Conservation (phyloP, 2,329 filamentous ascomycete species). For the Penicillium oxalicum region DNA sequence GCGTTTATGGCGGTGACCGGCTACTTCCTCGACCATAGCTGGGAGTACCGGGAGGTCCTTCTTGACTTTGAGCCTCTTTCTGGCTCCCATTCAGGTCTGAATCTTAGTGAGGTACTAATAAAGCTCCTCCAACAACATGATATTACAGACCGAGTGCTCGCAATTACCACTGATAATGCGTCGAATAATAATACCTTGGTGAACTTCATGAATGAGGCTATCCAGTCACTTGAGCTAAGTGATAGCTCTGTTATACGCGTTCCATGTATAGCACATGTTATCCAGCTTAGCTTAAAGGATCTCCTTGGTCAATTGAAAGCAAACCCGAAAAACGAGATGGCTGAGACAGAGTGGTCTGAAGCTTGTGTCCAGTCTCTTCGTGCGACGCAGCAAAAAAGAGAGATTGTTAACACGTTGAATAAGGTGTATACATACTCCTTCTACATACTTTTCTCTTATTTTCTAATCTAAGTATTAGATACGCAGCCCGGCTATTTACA, state of each 20-base stretch:
- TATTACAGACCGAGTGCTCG: background rate
- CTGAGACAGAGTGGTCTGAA: background rate
- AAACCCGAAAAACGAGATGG: background rate
- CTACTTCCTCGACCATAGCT: slow-evolving; percentile 1
- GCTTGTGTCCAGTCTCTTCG: background rate
- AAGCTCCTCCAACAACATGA: background rate
- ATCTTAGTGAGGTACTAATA: background rate
- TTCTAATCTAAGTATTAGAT: background rate
- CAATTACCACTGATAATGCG: slow-evolving; percentile 6
- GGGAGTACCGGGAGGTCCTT: slow-evolving; percentile 2
- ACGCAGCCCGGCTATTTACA: background rate
- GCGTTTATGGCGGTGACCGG: slow-evolving; percentile 3
- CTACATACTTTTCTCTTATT: slow-evolving; percentile 9
- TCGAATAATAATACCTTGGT: slow-evolving; percentile 6
- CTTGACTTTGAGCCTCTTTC: slow-evolving; percentile 1
- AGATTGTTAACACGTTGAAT: background rate
- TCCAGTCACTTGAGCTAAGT: background rate
- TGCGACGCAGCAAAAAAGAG: background rate
- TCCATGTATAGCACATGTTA: background rate
- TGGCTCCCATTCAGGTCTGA: background rate
- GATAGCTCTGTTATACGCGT: background rate
- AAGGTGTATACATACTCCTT: too few species aligned
- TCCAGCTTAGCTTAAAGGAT: slow-evolving; percentile 7
- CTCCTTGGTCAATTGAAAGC: slow-evolving; percentile 8
- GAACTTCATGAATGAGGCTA: background rate